Evolutionary conservation across 2,329 filamentous ascomycete species (phyloP), one percentile per base, ranked within the genome.

Genomic region (Knufia fluminis): DNA sequence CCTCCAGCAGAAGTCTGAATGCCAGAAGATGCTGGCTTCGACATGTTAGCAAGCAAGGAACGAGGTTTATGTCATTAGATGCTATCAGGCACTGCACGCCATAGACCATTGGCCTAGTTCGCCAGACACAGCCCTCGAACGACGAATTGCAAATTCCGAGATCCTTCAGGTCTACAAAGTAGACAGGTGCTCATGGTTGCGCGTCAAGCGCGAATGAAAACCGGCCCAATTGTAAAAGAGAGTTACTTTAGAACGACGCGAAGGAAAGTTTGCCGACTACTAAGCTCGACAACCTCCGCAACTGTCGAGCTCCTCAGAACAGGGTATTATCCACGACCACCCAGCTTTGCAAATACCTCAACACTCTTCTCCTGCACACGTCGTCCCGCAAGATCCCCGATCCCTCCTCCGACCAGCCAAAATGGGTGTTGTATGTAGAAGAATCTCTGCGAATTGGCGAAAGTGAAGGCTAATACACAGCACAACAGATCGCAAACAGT

Each of bases 1-100:
- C 92, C 94, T 58, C 80, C 86, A 45, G 82, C 78, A 64, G 90
- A 83, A 46, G 83, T 83, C 60, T 91, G 83, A 63, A 91, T 91
- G 58, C 86, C 86, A 35, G 86, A 74, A 17, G 57, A 61, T 32
- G 50, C 51, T 24, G 42, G 22, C 12, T 46, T 47, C 28, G 56
- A 49, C 52, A 54, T 55, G n/a, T 33, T 35, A 8, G 10, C 22
- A 10, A 16, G 24, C 14, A 14, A 24, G 40, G 33, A 36, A 4
- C 33, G 7, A 16, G 24, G 40, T n/a, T 43, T 6, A n/a, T 26
- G 40, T 16, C n/a, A 26, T 19, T 22, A n/a, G n/a, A n/a, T n/a
- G n/a, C n/a, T n/a, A n/a, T n/a, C n/a, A n/a, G n/a, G n/a, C n/a
- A n/a, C n/a, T n/a, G n/a, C n/a, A n/a, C n/a, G n/a, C n/a, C n/a